Evolutionary conservation across 106 monocot genomes (phyloP).

Genomic region (Dioscorea zingiberensis): DNA sequence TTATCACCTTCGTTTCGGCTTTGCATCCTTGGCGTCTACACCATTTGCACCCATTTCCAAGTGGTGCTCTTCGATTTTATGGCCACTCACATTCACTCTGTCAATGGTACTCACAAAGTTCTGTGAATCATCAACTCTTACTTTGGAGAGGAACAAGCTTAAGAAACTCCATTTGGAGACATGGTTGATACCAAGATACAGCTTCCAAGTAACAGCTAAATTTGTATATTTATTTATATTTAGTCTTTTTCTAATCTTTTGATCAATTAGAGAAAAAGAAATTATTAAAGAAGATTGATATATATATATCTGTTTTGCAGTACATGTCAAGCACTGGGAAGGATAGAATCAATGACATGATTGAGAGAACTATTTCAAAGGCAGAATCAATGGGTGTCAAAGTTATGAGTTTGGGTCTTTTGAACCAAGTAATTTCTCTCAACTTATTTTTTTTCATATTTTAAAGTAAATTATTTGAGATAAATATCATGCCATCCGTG

Average conservation of each 20-base stretch:
- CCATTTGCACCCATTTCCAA: constrained; percentile 29
- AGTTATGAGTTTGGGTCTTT: constrained; percentile 58
- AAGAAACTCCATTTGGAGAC: constrained; percentile 49
- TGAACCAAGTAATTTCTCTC: constrained; percentile 51
- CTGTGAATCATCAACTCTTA: constrained; percentile 26
- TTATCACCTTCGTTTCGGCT: constrained; percentile 43
- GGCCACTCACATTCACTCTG: constrained; percentile 19
- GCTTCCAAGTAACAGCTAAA: constrained; percentile 75
- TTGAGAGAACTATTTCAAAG: constrained; percentile 52
- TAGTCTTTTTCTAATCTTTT: too few relatives aligned
- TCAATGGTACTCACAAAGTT: constrained; percentile 26
- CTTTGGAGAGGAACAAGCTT: constrained; percentile 49
- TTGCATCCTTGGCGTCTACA: constrained; percentile 52
- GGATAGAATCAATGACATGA: constrained; percentile 30
- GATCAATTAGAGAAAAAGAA: too few relatives aligned
- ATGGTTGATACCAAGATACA: constrained; percentile 60
- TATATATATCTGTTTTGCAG: constrained; percentile 26
- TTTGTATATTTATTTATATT: too few relatives aligned
- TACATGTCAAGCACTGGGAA: constrained; percentile 25
- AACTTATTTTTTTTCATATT: background rate
- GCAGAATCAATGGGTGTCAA: constrained; percentile 54
- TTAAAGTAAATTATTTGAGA: background rate
- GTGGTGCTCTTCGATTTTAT: constrained; percentile 28
- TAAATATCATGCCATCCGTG: background rate
- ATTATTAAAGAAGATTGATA: too few relatives aligned